phyloP scores from a whole-genome alignment of 148 eudicot genomes.

The Amaranthus palmeri region DNA sequence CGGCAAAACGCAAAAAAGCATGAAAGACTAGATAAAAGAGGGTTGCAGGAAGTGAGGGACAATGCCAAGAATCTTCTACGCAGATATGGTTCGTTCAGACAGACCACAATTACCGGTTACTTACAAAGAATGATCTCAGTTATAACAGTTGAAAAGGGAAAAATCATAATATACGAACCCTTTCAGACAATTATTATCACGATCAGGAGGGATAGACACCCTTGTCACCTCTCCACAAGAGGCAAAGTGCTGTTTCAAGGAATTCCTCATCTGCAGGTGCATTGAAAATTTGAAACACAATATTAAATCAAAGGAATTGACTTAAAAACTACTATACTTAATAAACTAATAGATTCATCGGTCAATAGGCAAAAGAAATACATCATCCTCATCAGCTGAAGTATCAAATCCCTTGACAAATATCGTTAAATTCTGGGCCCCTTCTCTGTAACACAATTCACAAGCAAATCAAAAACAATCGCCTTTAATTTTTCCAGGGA shows the following conservation, averaged over 20 bases:
- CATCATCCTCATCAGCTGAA: constrained; percentile 50
- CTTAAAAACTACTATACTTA: not conserved
- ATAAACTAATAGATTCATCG: too few relatives aligned
- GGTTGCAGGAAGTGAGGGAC: too few relatives aligned
- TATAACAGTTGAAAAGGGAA: not conserved
- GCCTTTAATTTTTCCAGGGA: too few relatives aligned
- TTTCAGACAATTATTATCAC: constrained; percentile 41
- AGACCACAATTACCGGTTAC: not conserved
- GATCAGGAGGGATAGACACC: constrained; percentile 52
- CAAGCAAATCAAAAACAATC: not conserved
- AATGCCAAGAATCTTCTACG: too few relatives aligned
- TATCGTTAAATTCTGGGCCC: constrained; percentile 35
- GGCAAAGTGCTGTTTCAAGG: constrained; percentile 55
- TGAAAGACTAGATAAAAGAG: too few relatives aligned
- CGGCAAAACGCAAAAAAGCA: too few relatives aligned
- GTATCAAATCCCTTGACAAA: constrained; percentile 71
- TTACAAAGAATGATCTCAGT: not conserved
- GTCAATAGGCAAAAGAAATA: not conserved
- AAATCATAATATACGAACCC: constrained; percentile 41
- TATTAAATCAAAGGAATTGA: not conserved
- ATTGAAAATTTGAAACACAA: constrained; percentile 36
- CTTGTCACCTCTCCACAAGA: constrained; percentile 79
- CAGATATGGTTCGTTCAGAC: too few relatives aligned
- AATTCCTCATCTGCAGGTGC: constrained; percentile 25
- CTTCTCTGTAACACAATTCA: constrained; percentile 27